Base-by-base conservation (phyloP, 257 asterid species). In the Solanum dulcamara region DNA sequence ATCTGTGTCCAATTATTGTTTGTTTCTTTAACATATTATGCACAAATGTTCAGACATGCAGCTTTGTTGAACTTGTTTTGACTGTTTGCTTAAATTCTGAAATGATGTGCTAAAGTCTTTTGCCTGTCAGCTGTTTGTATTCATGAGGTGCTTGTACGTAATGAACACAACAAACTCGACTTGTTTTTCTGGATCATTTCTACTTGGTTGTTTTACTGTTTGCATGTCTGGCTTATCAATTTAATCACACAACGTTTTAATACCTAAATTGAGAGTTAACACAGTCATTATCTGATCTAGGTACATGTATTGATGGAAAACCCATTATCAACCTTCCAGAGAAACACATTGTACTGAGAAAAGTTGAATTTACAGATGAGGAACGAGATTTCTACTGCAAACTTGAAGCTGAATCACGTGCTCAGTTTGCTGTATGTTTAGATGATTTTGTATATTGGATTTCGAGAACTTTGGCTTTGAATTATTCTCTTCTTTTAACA, bases 361-460 rank as follows among this genome's bases (percentile, higher is more conserved):
- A 90, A 74, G 90, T 96, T 91, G 98, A 95, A 64, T 96, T 96
- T 89, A 94, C 99, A 9, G 84, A 87, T 50, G 97, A 93, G 89
- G 98, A 96, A 87, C 92, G 98, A 10, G 93, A 91, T 46, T 96
- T 95, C 92, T 96, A 96, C 90, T 79, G 91, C 91, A 90, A 90
- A 84, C 98, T 96, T 24, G 99, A 96, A 90, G 94, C 97, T 83
- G 94, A 92, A 22, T 96, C 99, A 38, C 96, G 96, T 50, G 98
- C 99, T 88, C 98, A 95, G 86, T 96, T 94, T 90, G 99, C 99
- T 33, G 99, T 97, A 93, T 89, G 97, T 90, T 87, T 66, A 30
- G 59, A 84, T 75, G 55, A 64, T 84, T 57, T 87, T 74, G 35
- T 66, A 67, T 88, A 46, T 86, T 26, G 84, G 10, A 75, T 70